A percentile compares a stretch with the other conserved stretches of the same genome.
phyloP scores from a whole-genome alignment of 495 filamentous ascomycete genomes.

The Penicillium cinerascens region DNA sequence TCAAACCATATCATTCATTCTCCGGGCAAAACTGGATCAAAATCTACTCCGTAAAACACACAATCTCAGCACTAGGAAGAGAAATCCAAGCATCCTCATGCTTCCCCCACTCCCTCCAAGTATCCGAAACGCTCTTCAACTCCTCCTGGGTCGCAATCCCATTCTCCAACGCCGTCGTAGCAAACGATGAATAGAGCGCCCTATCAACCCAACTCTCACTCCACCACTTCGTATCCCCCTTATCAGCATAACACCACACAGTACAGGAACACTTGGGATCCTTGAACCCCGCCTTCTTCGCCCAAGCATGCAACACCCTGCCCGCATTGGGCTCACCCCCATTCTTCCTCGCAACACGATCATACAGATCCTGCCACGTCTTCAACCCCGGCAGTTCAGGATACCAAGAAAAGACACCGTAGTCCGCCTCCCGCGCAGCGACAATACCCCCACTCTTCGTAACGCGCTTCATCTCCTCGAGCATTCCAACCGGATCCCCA shows the following conservation, averaged over 20 bases:
- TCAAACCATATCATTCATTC: neutral
- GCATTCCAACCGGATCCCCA: conserved; percentile 33
- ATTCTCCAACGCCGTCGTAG: conserved; percentile 33
- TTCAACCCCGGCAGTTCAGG: conserved; percentile 41
- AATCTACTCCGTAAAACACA: conserved; percentile 35
- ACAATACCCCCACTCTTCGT: conserved; percentile 50
- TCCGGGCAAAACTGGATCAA: neutral
- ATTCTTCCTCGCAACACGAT: conserved; percentile 33
- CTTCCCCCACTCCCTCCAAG: conserved; percentile 43
- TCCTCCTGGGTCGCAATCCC: conserved; percentile 39
- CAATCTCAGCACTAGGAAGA: conserved; percentile 45
- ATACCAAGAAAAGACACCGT: conserved; percentile 40
- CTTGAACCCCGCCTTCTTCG: conserved; percentile 44
- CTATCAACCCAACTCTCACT: conserved; percentile 44
- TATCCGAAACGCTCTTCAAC: conserved; percentile 37
- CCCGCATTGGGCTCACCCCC: conserved; percentile 51
- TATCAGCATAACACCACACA: conserved; percentile 44
- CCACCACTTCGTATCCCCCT: conserved; percentile 46
- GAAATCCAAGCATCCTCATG: conserved; percentile 47
- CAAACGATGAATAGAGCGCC: conserved; percentile 35
- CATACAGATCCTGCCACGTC: conserved; percentile 40
- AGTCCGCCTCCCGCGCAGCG: conserved; percentile 46
- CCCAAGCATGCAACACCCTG: conserved; percentile 47
- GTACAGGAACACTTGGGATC: conserved; percentile 36
- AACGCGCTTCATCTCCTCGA: conserved; percentile 50